Percentiles rank a stretch among this genome's conserved stretches.
Conservation (phyloP, 257 asterid genomes). For the Penstemon eatonii region DNA sequence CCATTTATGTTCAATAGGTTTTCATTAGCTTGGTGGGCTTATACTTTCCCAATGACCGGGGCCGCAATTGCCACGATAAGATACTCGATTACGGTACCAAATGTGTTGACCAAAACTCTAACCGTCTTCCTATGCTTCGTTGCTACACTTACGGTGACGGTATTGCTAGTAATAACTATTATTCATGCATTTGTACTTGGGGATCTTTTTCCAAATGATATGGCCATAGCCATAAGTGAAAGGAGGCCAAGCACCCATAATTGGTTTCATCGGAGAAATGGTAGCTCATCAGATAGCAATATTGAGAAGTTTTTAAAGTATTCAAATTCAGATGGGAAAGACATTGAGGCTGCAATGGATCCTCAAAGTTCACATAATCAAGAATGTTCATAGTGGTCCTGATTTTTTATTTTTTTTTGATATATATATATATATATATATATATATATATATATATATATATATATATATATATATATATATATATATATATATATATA, state of each 20-base stretch:
- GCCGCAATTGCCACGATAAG: slow-evolving; percentile 71
- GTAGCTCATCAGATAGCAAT: slow-evolving; percentile 44
- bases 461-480: too few species aligned
- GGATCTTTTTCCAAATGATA: slow-evolving; percentile 79
- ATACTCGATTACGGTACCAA: slow-evolving; percentile 54
- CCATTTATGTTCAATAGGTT: slow-evolving; percentile 36
- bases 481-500: too few species aligned
- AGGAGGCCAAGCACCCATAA: slow-evolving; percentile 40
- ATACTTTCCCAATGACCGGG: slow-evolving; percentile 90
- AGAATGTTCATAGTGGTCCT: slow-evolving; percentile 11
- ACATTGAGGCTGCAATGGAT: slow-evolving; percentile 44
- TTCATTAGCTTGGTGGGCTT: slow-evolving; percentile 94
- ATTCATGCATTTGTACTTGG: slow-evolving; percentile 65
- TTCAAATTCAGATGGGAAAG: slow-evolving; percentile 43
- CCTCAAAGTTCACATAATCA: slow-evolving; percentile 24
- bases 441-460: too few species aligned
- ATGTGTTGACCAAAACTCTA: slow-evolving; percentile 37
- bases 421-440: too few species aligned
- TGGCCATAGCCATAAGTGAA: slow-evolving; percentile 70
- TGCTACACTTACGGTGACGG: slow-evolving; percentile 60
- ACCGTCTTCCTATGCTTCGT: slow-evolving; percentile 45
- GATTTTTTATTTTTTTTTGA: too few species aligned
- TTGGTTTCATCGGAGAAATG: slow-evolving; percentile 52
- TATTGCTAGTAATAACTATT: slow-evolving; percentile 58
- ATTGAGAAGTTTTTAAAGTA: slow-evolving; percentile 56